Conservation (phyloP, 768 basidiomycete species). For the Trametes punicea region DNA sequence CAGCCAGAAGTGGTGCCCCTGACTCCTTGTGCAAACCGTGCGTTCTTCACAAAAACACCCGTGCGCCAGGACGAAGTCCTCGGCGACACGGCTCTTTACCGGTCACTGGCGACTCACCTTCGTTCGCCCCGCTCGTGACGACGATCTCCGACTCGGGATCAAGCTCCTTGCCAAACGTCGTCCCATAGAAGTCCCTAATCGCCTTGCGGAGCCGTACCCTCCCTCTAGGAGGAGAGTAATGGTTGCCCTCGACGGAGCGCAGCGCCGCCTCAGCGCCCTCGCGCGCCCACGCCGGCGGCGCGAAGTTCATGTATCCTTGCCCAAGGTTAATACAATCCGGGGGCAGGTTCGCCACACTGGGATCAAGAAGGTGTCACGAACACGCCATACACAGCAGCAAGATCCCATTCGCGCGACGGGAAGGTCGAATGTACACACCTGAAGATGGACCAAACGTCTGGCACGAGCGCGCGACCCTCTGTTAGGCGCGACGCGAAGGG, state of each 20-base stretch:
- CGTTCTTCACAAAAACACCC: too few relatives aligned
- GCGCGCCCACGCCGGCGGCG: slow-evolving; percentile 75
- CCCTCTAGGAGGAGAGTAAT: slow-evolving; percentile 91
- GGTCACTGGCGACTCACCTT: slow-evolving; percentile 50
- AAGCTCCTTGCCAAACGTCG: slow-evolving; percentile 64
- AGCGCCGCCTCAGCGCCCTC: slow-evolving; percentile 71
- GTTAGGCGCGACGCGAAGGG: slow-evolving; percentile 67
- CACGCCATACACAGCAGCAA: slow-evolving; percentile 1
- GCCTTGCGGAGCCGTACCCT: slow-evolving; percentile 84
- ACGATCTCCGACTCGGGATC: slow-evolving; percentile 85
- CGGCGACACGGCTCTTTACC: background rate
- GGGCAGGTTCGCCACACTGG: slow-evolving; percentile 83
- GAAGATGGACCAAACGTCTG: slow-evolving; percentile 90
- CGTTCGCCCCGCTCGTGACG: slow-evolving; percentile 94
- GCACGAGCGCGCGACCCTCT: slow-evolving; percentile 73
- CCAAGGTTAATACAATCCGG: slow-evolving; percentile 92
- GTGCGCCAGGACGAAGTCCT: too few relatives aligned
- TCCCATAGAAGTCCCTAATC: slow-evolving; percentile 76
- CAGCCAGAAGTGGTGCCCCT: too few relatives aligned
- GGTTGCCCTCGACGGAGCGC: slow-evolving; percentile 58
- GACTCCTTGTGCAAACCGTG: too few relatives aligned
- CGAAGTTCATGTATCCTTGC: slow-evolving; percentile 86
- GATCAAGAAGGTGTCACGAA: background rate
- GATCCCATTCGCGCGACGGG: background rate
- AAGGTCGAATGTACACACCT: slow-evolving; percentile 44